Evolutionary conservation across 2,329 filamentous ascomycete species (phyloP).

Genomic region (Neobulgaria alba): DNA sequence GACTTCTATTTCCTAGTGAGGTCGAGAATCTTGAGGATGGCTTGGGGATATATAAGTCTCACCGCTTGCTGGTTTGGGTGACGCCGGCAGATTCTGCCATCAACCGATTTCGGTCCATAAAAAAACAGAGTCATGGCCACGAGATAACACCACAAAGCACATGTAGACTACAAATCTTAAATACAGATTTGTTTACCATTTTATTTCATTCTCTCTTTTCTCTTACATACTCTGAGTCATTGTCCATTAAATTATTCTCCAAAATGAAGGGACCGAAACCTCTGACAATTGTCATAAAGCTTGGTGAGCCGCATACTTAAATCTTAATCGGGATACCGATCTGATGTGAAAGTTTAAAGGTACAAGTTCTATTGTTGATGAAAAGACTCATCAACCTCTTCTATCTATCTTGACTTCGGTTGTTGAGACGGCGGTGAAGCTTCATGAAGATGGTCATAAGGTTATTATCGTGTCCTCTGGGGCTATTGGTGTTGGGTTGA

Average conservation of each 20-base stretch:
- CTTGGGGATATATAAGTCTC: conserved; percentile 1
- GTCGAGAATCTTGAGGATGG: conserved; percentile 6
- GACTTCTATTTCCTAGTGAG: not conserved
- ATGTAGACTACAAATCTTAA: not conserved
- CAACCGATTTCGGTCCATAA: not conserved
- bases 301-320: conserved; percentile 40
- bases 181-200: not conserved
- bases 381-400: conserved; percentile 86
- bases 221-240: conserved; percentile 1
- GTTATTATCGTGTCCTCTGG: conserved; percentile 96
- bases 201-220: not conserved
- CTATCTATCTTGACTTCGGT: conserved; percentile 86
- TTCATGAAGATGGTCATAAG: conserved; percentile 83
- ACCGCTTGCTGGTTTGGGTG: no score
- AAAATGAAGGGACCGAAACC: conserved; percentile 45
- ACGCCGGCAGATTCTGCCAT: no score
- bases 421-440: conserved; percentile 82
- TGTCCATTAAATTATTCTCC: conserved; percentile 5
- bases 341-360: conserved; percentile 43
- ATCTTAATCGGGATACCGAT: not conserved
- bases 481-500: conserved; percentile 87
- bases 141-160: not conserved
- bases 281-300: conserved; percentile 60
- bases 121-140: no score
- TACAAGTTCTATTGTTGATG: conserved; percentile 97